These are phyloP conservation scores for Botryotinia narcissicola DNA, from an alignment of 2,329 filamentous ascomycete genomes.

Conservation along the genomic window DNA sequence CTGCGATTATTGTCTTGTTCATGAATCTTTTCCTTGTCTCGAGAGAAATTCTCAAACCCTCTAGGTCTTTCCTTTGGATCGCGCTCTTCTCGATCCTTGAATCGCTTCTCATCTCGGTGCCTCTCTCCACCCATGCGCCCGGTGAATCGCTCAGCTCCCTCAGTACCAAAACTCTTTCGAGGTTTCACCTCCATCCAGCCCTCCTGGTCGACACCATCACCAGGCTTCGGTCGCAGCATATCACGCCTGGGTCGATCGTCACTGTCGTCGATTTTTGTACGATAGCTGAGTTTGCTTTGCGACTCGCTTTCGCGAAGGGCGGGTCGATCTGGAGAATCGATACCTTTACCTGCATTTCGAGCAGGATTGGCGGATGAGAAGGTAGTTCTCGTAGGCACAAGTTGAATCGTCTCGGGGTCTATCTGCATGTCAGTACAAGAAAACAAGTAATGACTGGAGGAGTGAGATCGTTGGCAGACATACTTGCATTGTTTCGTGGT, in stretches of 20 bases:
- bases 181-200: slow-evolving; percentile 74
- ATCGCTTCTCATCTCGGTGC: slow-evolving; percentile 42
- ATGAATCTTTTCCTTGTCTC: slow-evolving; percentile 51
- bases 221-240: slow-evolving; percentile 51
- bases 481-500: slow-evolving; percentile 54
- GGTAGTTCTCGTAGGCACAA: slow-evolving; percentile 78
- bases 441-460: slow-evolving; percentile 23
- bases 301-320: slow-evolving; percentile 52
- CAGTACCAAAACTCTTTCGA: slow-evolving; percentile 69
- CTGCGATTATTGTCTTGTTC: slow-evolving; percentile 53
- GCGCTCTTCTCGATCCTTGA: slow-evolving; percentile 54
- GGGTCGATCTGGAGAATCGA: slow-evolving; percentile 45
- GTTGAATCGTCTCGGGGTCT: slow-evolving; percentile 78
- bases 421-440: slow-evolving; percentile 26
- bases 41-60: slow-evolving; percentile 50
- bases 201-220: slow-evolving; percentile 61
- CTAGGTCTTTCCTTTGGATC: slow-evolving; percentile 51
- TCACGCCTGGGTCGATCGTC: slow-evolving; percentile 51
- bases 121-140: slow-evolving; percentile 59
- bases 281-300: slow-evolving; percentile 60
- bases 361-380: slow-evolving; percentile 74
- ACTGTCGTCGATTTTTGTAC: slow-evolving; percentile 50
- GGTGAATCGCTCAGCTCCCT: slow-evolving; percentile 69
- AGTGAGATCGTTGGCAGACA: slow-evolving; percentile 34
- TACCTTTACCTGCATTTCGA: slow-evolving; percentile 42